Conservation (phyloP, 371 early-diverging fungal genomes). For the Entomophthora muscae region DNA sequence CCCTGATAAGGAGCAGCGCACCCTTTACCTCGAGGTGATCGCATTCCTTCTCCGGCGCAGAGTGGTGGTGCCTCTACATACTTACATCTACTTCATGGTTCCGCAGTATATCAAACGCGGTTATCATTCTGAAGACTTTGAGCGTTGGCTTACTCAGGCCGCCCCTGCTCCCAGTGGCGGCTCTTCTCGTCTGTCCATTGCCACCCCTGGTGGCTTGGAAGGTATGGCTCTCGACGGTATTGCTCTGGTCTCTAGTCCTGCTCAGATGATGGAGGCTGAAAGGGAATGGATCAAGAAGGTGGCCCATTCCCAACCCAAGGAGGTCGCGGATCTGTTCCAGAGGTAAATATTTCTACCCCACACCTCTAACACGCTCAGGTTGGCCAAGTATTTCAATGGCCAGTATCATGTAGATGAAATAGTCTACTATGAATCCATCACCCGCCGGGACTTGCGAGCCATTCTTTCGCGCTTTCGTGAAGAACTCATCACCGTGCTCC, state of each 20-base stretch:
- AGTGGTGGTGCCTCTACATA: conserved; percentile 62
- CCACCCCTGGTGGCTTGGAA: conserved; percentile 9
- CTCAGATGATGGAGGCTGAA: conserved; percentile 23
- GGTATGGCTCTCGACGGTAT: conserved; percentile 16
- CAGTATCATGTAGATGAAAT: conserved; percentile 69
- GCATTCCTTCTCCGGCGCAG: conserved; percentile 61
- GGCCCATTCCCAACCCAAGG: conserved; percentile 27
- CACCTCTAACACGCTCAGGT: conserved; percentile 1
- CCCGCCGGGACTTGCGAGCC: conserved; percentile 34
- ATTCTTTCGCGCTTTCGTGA: conserved; percentile 36
- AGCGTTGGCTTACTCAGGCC: conserved; percentile 13
- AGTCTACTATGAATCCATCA: conserved; percentile 50
- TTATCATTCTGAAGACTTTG: conserved; percentile 23
- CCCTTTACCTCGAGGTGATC: conserved; percentile 60
- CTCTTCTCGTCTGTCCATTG: conserved; percentile 9
- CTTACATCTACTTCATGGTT: conserved; percentile 49
- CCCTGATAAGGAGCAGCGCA: conserved; percentile 39
- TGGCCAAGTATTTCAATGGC: conserved; percentile 58
- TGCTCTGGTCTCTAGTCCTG: conserved; percentile 25
- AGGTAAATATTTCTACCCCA: conserved; percentile 16
- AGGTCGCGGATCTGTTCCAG: conserved; percentile 35
- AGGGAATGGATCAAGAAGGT: conserved; percentile 25
- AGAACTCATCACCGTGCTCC: conserved; percentile 22
- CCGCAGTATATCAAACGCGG: conserved; percentile 31
- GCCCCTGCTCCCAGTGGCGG: conserved; percentile 1